phyloP scores from a whole-genome alignment of 2,329 filamentous ascomycete genomes.

The Phaeosphaeriaceae sp. region DNA sequence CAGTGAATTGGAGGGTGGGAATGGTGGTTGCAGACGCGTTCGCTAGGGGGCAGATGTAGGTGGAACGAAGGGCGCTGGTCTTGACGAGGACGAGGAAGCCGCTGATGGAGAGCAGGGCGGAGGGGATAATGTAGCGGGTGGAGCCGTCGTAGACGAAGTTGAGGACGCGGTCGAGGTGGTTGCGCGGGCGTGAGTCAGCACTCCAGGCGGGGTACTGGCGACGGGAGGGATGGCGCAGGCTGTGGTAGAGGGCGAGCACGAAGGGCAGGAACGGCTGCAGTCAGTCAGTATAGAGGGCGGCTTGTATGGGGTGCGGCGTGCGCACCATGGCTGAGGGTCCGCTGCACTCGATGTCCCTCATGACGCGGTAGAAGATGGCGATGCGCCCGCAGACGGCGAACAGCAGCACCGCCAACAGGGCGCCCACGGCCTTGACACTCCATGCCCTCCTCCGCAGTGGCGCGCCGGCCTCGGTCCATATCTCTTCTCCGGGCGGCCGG shows the following conservation, averaged over 20 bases:
- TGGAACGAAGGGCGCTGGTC: conserved; percentile 37
- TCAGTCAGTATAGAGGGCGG: conserved; percentile 10
- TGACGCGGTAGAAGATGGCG: conserved; percentile 37
- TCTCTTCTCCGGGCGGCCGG: conserved; percentile 30
- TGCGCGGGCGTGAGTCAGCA: conserved; percentile 27
- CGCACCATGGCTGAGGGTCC: conserved; percentile 35
- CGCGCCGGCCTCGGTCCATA: conserved; percentile 34
- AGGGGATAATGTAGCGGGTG: conserved; percentile 43
- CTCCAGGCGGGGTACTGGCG: conserved; percentile 39
- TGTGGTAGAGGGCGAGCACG: conserved; percentile 41
- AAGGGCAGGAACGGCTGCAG: conserved; percentile 40
- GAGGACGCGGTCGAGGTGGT: conserved; percentile 33
- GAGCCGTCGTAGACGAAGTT: conserved; percentile 35
- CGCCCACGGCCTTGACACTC: conserved; percentile 30
- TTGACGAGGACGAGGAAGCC: conserved; percentile 39
- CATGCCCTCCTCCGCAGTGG: conserved; percentile 18
- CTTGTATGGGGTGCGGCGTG: not conserved
- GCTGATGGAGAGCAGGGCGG: conserved; percentile 38
- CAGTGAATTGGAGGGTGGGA: conserved; percentile 39
- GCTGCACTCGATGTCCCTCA: conserved; percentile 41
- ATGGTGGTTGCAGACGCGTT: conserved; percentile 32
- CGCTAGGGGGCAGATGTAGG: conserved; percentile 41
- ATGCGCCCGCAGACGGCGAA: conserved; percentile 42
- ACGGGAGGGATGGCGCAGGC: conserved; percentile 31
- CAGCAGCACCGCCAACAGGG: conserved; percentile 34